Percentiles rank a stretch among this genome's conserved stretches.
Evolutionary conservation across 371 early-diverging fungal species (phyloP).

Genomic region (Mortierella sp.): DNA sequence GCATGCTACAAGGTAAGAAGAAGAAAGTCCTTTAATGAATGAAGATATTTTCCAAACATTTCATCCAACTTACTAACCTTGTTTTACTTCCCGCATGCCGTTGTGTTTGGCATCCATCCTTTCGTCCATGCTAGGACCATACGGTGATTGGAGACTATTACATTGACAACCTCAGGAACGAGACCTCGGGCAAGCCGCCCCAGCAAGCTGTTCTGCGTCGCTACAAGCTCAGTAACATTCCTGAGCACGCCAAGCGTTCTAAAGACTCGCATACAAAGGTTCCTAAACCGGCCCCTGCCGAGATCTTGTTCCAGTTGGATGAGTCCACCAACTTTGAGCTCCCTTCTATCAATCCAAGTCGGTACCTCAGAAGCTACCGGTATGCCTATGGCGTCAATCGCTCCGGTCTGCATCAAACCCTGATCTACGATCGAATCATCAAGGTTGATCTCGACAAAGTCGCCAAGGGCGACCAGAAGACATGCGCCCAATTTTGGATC

Average conservation of each 20-base stretch:
- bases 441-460: slow-evolving; percentile 59
- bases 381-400: slow-evolving; percentile 64
- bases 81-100: too few relatives aligned
- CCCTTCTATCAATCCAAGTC: slow-evolving; percentile 65
- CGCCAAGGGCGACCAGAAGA: slow-evolving; percentile 24
- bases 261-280: neutral
- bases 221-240: slow-evolving; percentile 28
- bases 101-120: slow-evolving; percentile 7
- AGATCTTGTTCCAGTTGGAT: slow-evolving; percentile 28
- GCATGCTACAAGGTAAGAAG: slow-evolving; percentile 31
- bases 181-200: slow-evolving; percentile 33
- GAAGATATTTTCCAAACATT: too few relatives aligned
- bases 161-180: slow-evolving; percentile 37
- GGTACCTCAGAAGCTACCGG: slow-evolving; percentile 59
- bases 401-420: slow-evolving; percentile 58
- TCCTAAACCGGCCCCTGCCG: slow-evolving; percentile 34
- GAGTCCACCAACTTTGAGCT: slow-evolving; percentile 62
- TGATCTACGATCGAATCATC: slow-evolving; percentile 57
- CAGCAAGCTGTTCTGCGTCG: slow-evolving; percentile 49
- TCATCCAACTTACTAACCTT: slow-evolving; percentile 22
- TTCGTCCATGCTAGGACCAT: slow-evolving; percentile 30
- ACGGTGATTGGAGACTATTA: slow-evolving; percentile 46
- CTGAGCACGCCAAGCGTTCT: slow-evolving; percentile 24
- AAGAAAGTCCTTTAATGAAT: too few relatives aligned
- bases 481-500: slow-evolving; percentile 50